These are phyloP conservation scores for Adansonia madagascariensis DNA, from an alignment of 441 rosid species.

Conservation along the genomic window DNA sequence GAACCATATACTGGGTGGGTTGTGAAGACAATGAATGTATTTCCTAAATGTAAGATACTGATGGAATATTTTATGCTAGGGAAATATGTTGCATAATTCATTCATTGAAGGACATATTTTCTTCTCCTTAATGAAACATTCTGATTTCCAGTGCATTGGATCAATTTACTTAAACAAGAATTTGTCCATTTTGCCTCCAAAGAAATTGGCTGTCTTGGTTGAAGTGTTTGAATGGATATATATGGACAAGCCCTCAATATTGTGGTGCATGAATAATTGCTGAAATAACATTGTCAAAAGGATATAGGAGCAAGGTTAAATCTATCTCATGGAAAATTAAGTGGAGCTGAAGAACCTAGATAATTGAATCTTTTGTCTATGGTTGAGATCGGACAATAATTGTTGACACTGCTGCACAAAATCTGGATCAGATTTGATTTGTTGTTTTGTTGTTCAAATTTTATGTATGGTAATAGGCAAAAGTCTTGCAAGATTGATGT, in stretches of 20 bases:
- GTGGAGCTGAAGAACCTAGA: background rate
- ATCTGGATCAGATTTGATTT: background rate
- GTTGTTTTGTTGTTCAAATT: background rate
- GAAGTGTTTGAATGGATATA: background rate
- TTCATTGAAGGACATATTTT: background rate
- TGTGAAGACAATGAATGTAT: background rate
- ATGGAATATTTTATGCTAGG: background rate
- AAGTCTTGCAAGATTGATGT: background rate
- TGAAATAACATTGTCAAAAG: background rate
- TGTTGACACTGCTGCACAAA: background rate
- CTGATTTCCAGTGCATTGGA: background rate
- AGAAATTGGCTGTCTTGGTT: background rate
- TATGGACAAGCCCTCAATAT: background rate
- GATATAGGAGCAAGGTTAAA: background rate
- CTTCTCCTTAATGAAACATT: background rate
- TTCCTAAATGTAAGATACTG: conserved; percentile 5
- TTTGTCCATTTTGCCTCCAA: background rate
- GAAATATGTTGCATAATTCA: background rate
- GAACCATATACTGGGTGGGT: background rate
- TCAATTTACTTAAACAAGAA: background rate
- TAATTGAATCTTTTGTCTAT: background rate
- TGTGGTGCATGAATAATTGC: background rate
- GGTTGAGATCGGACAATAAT: conserved; percentile 16
- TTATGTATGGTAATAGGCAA: background rate
- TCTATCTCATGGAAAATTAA: background rate